Evolutionary conservation across 139 green algal genomes (phyloP), one percentile per base, ranked within the genome.

Genomic region (Ostreobium quekettii): DNA sequence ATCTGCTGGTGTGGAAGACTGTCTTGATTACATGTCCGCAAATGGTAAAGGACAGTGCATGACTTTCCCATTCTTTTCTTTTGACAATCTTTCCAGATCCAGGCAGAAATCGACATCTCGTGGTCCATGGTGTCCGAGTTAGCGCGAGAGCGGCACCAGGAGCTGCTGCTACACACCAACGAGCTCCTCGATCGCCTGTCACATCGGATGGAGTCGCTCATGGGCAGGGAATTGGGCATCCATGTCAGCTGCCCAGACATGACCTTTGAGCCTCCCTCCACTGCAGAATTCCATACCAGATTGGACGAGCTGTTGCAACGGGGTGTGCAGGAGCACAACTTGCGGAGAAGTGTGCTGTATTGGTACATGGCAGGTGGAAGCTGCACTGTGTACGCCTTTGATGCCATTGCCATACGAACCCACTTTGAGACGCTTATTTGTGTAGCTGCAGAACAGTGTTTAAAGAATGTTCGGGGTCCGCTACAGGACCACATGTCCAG

Each of bases 161-260:
- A 68, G 36, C 61, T 37, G 6, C 26, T 68, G 11, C 11, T 68
- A 11, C 38, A 37, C 22, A 57, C 61, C 22, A 68, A 68, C 35
- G 24, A 68, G 35, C 30, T 57, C 36, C 36, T 68, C 3, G 61
- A 68, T 68, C 36, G 36, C 3, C 36, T 68, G 4, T 68, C 61
- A 5, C 38, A 68, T 5, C 8, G 49, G 5, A 24, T 53, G 35
- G 61, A 68, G 35, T 6, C 61, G 4, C 35, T 68, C 7, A 37
- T 56, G 4, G 24, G 22, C 3, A 68, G 53, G 26, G 61, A 68
- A 15, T n/a, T 68, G 4, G 42, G 42, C n/a, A 56, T 68, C 24
- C 61, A 68, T 15, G 35, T 68, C 35, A 38, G 53, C 7, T 38
- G 37, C 30, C 22, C 36, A 4, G 61, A 53, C 30, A 56, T 68